Evolutionary conservation across 202 grass and related monocot species (phyloP).

Genomic region (Zoysia matrella): DNA sequence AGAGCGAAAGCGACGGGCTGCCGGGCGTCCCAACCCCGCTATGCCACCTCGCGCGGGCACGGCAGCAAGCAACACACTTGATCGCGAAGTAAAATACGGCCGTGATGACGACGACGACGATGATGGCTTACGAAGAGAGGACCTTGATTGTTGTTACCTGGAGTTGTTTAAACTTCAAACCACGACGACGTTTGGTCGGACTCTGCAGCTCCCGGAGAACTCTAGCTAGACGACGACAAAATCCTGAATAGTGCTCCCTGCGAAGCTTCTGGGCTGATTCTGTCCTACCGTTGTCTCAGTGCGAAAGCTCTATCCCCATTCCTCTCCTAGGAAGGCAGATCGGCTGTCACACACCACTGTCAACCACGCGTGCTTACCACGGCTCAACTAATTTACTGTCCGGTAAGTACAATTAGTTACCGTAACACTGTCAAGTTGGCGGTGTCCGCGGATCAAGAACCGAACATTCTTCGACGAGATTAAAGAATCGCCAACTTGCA

Average conservation of each 20-base stretch:
- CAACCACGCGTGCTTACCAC: too few relatives aligned
- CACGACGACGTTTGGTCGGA: too few relatives aligned
- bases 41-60: background rate
- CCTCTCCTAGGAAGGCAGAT: background rate
- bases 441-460: background rate
- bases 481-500: background rate
- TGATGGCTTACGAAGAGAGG: too few relatives aligned
- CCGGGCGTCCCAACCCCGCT: background rate
- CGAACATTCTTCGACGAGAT: constrained; percentile 2
- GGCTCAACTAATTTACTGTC: too few relatives aligned
- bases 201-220: too few relatives aligned
- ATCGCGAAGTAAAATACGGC: too few relatives aligned
- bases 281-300: background rate
- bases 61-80: too few relatives aligned
- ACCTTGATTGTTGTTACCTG: too few relatives aligned
- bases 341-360: background rate
- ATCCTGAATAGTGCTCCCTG: background rate
- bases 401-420: too few relatives aligned
- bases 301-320: background rate
- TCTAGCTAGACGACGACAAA: background rate
- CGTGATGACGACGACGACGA: background rate
- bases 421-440: background rate
- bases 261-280: constrained; percentile 7
- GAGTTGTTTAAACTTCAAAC: too few relatives aligned
- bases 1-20: constrained; percentile 40